Conservation (phyloP, 805 yeast genomes). For the Ogataea polymorpha region DNA sequence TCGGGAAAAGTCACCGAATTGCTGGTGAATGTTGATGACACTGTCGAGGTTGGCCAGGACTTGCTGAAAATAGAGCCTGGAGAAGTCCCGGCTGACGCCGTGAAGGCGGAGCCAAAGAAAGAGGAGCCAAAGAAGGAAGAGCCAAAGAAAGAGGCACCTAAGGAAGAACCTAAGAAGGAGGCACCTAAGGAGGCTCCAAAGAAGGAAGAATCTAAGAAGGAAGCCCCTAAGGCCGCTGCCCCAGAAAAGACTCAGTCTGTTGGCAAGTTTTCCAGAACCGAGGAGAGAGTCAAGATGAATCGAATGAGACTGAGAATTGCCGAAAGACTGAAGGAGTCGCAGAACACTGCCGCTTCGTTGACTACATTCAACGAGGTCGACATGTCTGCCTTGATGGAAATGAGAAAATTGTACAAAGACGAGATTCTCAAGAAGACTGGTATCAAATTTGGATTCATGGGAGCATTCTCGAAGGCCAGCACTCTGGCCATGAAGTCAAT, state of each 20-base stretch:
- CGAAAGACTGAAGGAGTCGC: slow-evolving; percentile 98
- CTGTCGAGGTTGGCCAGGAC: slow-evolving; percentile 95
- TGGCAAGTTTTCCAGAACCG: slow-evolving; percentile 71
- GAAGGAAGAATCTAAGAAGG: background rate
- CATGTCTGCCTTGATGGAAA: slow-evolving; percentile 85
- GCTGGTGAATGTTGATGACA: slow-evolving; percentile 80
- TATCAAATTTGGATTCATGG: slow-evolving; percentile 97
- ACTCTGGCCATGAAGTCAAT: slow-evolving; percentile 90
- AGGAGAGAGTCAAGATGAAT: slow-evolving; percentile 95
- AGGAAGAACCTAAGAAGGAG: slow-evolving; percentile 8
- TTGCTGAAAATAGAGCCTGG: slow-evolving; percentile 82
- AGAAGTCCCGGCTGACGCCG: slow-evolving; percentile 47
- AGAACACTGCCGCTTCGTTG: slow-evolving; percentile 96
- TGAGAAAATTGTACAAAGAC: slow-evolving; percentile 96
- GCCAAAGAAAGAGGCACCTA: slow-evolving; percentile 26
- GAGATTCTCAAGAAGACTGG: slow-evolving; percentile 93
- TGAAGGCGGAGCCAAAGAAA: slow-evolving; percentile 31
- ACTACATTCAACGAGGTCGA: slow-evolving; percentile 98
- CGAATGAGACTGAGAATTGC: slow-evolving; percentile 99
- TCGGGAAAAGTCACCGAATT: slow-evolving; percentile 86
- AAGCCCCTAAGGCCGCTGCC: slow-evolving; percentile 14
- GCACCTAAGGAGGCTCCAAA: slow-evolving; percentile 17
- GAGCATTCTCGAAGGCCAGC: slow-evolving; percentile 92
- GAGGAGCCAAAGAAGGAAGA: slow-evolving; percentile 19
- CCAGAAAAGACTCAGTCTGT: slow-evolving; percentile 35